Evolutionary conservation across 495 filamentous ascomycete genomes (phyloP), one percentile per base, ranked within the genome.

Genomic region (Jackrogersella minutella): DNA sequence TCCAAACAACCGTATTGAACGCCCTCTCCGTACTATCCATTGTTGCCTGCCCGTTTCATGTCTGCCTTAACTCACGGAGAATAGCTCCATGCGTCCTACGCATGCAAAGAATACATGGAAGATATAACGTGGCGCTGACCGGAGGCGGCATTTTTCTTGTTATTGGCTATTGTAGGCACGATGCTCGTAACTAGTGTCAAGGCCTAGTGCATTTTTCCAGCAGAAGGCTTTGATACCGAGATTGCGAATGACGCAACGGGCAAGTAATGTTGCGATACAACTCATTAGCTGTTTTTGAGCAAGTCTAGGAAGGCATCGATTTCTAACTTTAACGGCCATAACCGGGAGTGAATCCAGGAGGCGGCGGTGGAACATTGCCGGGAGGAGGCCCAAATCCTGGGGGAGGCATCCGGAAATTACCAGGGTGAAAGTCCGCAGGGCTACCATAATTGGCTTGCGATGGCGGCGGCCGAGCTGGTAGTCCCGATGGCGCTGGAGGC

Each of bases 401-500:
- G 26, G 81, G 67, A 16, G 78, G 75, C 64, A 82, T 83, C 14
- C 73, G 59, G 57, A 80, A 65, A 57, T 71, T 62, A 33, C 75
- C 72, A 10, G 71, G 84, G 77, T 69, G 78, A 73, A 91, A 93
- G 34, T 87, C 83, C 22, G 89, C 87, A 6, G 91, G 91, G 8
- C 90, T 90, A 13, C 90, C 89, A 70, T 92, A 95, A 7, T 90
- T 90, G 54, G 80, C 88, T 65, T 93, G 89, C 34, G 88, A 91
- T 2, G 89, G 91, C 2, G 92, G 91, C 1, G 93, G 91, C 26
- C 92, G 83, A 21, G 91, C 89, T 16, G 91, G 93, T 11, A 93
- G 77, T 19, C 91, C 90, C 4, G 89, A 88, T 1, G 91, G 93
- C 1, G 92, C 88, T 19, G 90, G 82, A 2, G 79, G 86, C 17